Evolutionary conservation across 140 eudicot genomes (phyloP).

Genomic region (Cichorium intybus): DNA sequence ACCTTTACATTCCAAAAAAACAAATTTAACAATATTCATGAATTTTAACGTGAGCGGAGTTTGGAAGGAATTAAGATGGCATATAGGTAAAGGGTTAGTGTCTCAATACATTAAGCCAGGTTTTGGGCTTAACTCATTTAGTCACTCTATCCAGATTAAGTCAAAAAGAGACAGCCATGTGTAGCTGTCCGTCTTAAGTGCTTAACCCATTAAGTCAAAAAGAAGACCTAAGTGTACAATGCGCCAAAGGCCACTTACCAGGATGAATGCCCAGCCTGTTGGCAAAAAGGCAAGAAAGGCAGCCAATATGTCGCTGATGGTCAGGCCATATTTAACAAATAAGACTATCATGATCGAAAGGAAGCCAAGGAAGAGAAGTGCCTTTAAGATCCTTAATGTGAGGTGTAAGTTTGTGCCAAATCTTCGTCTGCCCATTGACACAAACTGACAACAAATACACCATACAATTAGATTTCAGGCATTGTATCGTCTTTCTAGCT

Average conservation of each 20-base stretch:
- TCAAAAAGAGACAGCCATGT: too few species aligned
- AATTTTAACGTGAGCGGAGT: too few species aligned
- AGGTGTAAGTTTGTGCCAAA: constrained; percentile 96
- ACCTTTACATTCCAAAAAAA: too few species aligned
- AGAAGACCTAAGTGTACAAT: too few species aligned
- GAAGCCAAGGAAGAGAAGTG: constrained; percentile 92
- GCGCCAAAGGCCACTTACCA: constrained; percentile 66
- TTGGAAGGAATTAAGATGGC: too few species aligned
- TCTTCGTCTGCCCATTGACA: constrained; percentile 93
- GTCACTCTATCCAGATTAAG: too few species aligned
- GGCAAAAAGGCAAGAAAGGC: constrained; percentile 91
- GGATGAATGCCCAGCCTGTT: constrained; percentile 92
- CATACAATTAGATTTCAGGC: constrained; percentile 4
- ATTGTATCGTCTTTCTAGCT: not conserved
- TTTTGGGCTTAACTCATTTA: too few species aligned
- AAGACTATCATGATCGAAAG: constrained; percentile 87
- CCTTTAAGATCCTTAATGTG: constrained; percentile 93
- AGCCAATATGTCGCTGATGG: constrained; percentile 74
- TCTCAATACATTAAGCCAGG: too few species aligned
- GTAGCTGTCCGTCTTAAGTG: too few species aligned
- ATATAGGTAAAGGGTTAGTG: too few species aligned
- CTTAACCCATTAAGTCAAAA: too few species aligned
- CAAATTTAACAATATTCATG: too few species aligned
- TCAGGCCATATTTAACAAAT: constrained; percentile 76
- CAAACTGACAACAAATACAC: constrained; percentile 56